These are phyloP conservation scores for Xerocomus spinulosus DNA, from an alignment of 768 basidiomycete species.

Conservation along the genomic window DNA sequence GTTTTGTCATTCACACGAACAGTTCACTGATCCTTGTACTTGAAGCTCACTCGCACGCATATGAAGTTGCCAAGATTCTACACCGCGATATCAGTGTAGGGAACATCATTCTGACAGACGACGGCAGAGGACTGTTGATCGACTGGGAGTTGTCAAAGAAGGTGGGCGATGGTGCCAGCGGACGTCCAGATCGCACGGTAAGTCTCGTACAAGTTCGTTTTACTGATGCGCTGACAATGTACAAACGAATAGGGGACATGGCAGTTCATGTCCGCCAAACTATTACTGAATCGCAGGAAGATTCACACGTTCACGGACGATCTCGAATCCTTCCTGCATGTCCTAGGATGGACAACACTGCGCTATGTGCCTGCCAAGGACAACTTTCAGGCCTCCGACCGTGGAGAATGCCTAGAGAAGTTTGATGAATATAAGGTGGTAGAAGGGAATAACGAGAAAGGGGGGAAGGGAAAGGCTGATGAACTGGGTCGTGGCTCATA, in stretches of 20 bases:
- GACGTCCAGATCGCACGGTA: neutral
- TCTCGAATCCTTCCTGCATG: slow-evolving; percentile 30
- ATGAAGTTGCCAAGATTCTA: slow-evolving; percentile 8
- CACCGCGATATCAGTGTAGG: slow-evolving; percentile 29
- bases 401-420: neutral
- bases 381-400: neutral
- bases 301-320: slow-evolving; percentile 27
- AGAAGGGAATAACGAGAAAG: too few species aligned
- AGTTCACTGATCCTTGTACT: too few species aligned
- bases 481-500: neutral
- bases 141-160: slow-evolving; percentile 24
- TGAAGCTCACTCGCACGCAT: slow-evolving; percentile 23
- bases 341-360: slow-evolving; percentile 1
- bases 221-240: neutral
- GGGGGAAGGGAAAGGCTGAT: neutral
- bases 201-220: neutral
- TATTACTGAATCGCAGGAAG: slow-evolving; percentile 16
- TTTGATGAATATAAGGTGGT: neutral
- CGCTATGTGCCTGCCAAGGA: neutral
- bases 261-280: slow-evolving; percentile 6
- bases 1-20: neutral
- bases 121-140: slow-evolving; percentile 16
- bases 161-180: neutral
- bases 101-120: slow-evolving; percentile 21
- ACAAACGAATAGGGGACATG: slow-evolving; percentile 1